phyloP scores from a whole-genome alignment of 1,284 basidiomycete genomes.

The Xanthoconium separans region DNA sequence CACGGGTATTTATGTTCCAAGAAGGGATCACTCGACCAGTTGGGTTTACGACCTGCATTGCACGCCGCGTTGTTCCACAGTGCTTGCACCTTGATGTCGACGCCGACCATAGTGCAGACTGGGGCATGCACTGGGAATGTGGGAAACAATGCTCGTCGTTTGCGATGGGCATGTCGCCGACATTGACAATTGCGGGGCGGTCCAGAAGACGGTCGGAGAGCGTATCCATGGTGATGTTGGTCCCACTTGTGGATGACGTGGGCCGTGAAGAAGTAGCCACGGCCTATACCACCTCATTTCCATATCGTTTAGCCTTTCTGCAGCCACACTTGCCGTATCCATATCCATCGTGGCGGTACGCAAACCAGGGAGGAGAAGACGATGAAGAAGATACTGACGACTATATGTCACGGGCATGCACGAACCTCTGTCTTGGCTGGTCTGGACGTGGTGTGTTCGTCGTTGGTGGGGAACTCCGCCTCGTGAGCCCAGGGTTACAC shows the following conservation, averaged over 20 bases:
- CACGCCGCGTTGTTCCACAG: slow-evolving; percentile 3
- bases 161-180: slow-evolving; percentile 2
- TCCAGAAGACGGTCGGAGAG: slow-evolving; percentile 6
- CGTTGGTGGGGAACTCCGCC: slow-evolving; percentile 21
- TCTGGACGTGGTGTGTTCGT: slow-evolving; percentile 31
- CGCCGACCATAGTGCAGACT: neutral
- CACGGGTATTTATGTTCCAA: slow-evolving; percentile 29
- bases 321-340: slow-evolving; percentile 11
- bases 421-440: slow-evolving; percentile 21
- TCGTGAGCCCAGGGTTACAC: slow-evolving; percentile 24
- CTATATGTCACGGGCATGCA: slow-evolving; percentile 10
- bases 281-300: slow-evolving; percentile 10
- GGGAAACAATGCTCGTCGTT: neutral
- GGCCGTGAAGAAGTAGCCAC: neutral
- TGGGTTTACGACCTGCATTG: slow-evolving; percentile 27
- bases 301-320: slow-evolving; percentile 18
- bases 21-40: slow-evolving; percentile 24
- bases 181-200: slow-evolving; percentile 27
- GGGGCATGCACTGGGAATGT: neutral
- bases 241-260: slow-evolving; percentile 19
- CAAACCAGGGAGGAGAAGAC: neutral
- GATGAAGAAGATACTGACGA: neutral
- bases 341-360: neutral
- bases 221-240: slow-evolving; percentile 26
- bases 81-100: neutral